Percentiles rank a stretch among this genome's conserved stretches.
These are phyloP conservation scores for Lipomyces mesembrius DNA, from an alignment of 805 yeast species.

Conservation along the genomic window DNA sequence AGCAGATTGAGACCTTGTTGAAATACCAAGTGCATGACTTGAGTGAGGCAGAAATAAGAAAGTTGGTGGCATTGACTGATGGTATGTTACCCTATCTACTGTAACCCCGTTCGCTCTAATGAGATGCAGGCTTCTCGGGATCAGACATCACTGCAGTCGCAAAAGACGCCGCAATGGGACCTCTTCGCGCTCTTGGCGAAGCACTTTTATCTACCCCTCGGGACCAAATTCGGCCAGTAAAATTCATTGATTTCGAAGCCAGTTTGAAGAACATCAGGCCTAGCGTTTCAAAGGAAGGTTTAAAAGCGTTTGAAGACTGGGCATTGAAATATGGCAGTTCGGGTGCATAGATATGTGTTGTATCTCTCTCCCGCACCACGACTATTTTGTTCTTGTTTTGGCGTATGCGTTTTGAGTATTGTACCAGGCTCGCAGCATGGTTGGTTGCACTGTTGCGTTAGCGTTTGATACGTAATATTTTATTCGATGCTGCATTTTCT, in stretches of 20 bases:
- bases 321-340: conserved; percentile 83
- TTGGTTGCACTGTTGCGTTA: not conserved
- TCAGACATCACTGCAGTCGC: conserved; percentile 92
- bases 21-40: conserved; percentile 74
- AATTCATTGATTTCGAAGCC: conserved; percentile 69
- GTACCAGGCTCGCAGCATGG: not conserved
- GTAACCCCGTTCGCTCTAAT: not conserved
- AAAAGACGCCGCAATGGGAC: conserved; percentile 98
- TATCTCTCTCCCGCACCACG: not conserved
- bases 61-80: conserved; percentile 67
- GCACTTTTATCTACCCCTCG: conserved; percentile 69
- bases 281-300: conserved; percentile 82
- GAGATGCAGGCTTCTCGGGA: conserved; percentile 64
- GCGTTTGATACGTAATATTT: not conserved
- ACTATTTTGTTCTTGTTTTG: not conserved
- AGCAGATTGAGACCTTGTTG: conserved; percentile 70
- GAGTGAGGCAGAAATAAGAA: conserved; percentile 62
- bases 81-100: conserved; percentile 47
- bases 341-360: conserved; percentile 58
- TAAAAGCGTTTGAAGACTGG: conserved; percentile 85
- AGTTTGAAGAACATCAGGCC: conserved; percentile 84
- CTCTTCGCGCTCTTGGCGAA: conserved; percentile 87
- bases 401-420: not conserved
- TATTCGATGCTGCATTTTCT: not conserved
- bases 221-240: conserved; percentile 77